A percentile compares a stretch with the other conserved stretches of the same genome.
Conservation (phyloP, 306 rosid species). For the Ceratonia siliqua region DNA sequence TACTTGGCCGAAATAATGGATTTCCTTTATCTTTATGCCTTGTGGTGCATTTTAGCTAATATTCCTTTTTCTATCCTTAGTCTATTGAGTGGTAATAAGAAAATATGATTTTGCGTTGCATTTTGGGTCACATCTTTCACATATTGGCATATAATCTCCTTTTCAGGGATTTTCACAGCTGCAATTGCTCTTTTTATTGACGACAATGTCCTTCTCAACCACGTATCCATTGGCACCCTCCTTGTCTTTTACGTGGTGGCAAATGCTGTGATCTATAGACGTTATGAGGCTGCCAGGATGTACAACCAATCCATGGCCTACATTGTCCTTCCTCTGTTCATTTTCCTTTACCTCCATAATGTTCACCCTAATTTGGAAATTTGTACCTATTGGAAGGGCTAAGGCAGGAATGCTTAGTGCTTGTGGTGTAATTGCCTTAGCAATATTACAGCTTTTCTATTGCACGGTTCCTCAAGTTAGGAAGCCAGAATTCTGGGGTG, state of each 20-base stretch:
- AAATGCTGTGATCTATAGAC: constrained; percentile 81
- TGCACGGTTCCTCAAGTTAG: constrained; percentile 76
- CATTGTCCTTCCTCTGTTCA: constrained; percentile 74
- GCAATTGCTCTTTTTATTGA: constrained; percentile 86
- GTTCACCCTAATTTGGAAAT: constrained; percentile 75
- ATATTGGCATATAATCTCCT: constrained; percentile 30
- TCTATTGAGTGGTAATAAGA: constrained; percentile 25
- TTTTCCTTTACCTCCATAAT: constrained; percentile 59
- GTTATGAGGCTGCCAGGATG: constrained; percentile 70
- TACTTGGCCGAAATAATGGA: constrained; percentile 30
- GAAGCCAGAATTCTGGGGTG: constrained; percentile 93
- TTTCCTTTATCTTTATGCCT: constrained; percentile 36
- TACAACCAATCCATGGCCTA: constrained; percentile 86
- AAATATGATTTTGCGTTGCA: constrained; percentile 18
- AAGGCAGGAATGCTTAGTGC: constrained; percentile 56
- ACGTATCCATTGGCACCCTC: constrained; percentile 91
- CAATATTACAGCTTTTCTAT: constrained; percentile 58
- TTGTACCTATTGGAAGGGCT: constrained; percentile 55
- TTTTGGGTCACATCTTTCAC: constrained; percentile 24
- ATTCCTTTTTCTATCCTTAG: constrained; percentile 17
- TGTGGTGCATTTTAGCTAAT: constrained; percentile 40
- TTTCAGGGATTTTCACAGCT: constrained; percentile 89
- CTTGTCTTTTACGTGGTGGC: constrained; percentile 98
- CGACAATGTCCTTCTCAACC: constrained; percentile 67
- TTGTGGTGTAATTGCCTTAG: constrained; percentile 51